Percentiles rank a stretch among this genome's conserved stretches.
Evolutionary conservation across 257 asterid genomes (phyloP).

Genomic region (Leptodermis oblonga): DNA sequence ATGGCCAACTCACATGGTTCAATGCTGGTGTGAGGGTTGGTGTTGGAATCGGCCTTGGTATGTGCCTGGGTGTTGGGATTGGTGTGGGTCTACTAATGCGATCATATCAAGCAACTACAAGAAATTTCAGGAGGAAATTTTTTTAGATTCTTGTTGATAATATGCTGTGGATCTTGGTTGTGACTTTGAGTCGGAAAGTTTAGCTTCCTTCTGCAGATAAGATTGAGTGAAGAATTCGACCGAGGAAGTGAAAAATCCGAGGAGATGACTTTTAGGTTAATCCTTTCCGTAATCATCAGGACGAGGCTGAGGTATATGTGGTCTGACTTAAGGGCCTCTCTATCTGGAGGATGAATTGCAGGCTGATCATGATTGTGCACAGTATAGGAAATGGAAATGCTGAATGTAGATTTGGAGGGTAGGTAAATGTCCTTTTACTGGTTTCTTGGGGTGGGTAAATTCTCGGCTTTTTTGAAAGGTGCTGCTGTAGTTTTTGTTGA

Average conservation of each 20-base stretch:
- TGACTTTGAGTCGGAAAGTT: neutral
- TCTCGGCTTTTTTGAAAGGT: neutral
- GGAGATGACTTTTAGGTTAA: neutral
- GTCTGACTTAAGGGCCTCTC: neutral
- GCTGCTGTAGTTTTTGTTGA: slow-evolving; percentile 8
- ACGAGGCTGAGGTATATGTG: neutral
- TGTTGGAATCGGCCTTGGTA: slow-evolving; percentile 43
- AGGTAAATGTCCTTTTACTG: slow-evolving; percentile 1
- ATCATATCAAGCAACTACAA: slow-evolving; percentile 40
- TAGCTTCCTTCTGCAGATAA: neutral
- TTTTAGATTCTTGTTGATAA: slow-evolving; percentile 19
- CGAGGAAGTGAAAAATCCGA: neutral
- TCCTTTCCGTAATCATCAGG: neutral
- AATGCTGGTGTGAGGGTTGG: slow-evolving; percentile 47
- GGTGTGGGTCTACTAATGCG: slow-evolving; percentile 44
- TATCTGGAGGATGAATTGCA: neutral
- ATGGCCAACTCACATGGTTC: slow-evolving; percentile 36
- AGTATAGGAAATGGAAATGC: neutral
- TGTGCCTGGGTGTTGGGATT: slow-evolving; percentile 42
- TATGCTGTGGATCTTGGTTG: neutral
- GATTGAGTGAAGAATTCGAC: neutral
- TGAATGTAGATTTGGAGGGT: neutral
- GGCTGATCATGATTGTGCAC: neutral
- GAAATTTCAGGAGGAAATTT: slow-evolving; percentile 31
- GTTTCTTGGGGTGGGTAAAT: neutral